Evolutionary conservation across 768 basidiomycete species (phyloP), one percentile per base, ranked within the genome.

Genomic region (Chalciporus sphaerocephalus): DNA sequence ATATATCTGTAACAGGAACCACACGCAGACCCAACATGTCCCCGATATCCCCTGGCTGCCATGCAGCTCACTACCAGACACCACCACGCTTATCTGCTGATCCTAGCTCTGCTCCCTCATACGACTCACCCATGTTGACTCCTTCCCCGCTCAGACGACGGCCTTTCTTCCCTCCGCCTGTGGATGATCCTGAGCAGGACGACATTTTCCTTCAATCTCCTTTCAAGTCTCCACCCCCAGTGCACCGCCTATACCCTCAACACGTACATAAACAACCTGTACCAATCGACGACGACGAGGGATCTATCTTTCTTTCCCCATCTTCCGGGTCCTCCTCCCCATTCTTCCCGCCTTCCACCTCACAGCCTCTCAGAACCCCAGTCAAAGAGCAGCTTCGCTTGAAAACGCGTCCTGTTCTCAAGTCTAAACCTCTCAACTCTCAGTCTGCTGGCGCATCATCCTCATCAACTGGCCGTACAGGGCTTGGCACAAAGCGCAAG

Each of bases 401-500:
- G 21, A 65, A 65, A 1, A 59, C 64, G 44, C 76, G 75, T 30
- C 60, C 74, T 32, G 69, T 72, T 0, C 69, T 81, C 35, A 69
- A 62, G 39, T 50, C 55, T 1, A 63, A 52, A 38, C 63, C 52
- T n/a, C 52, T 62, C 47, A 70, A 69, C 44, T 34, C 54, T 15
- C 58, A 38, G 10, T 16, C 48, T 2, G 38, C 52, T 0, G 37
- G 45, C 25, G 16, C 50, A 5, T 35, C 51, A 1, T 20, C 39
- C 5, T 37, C 58, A 0, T 44, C 57, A 6, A 56, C 50, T 24
- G 54, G 67, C 37, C 65, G 63, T 11, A 54, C 71, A 28, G 71
- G 73, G 11, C 67, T 74, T 3, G 82, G 83, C 32, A 80, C 76
- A 1, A 87, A 87, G 62, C 80, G 85, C 57, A 87, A 86, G 60